Evolutionary conservation across 1,284 basidiomycete species (phyloP).

Genomic region (Spongiforma sp.): DNA sequence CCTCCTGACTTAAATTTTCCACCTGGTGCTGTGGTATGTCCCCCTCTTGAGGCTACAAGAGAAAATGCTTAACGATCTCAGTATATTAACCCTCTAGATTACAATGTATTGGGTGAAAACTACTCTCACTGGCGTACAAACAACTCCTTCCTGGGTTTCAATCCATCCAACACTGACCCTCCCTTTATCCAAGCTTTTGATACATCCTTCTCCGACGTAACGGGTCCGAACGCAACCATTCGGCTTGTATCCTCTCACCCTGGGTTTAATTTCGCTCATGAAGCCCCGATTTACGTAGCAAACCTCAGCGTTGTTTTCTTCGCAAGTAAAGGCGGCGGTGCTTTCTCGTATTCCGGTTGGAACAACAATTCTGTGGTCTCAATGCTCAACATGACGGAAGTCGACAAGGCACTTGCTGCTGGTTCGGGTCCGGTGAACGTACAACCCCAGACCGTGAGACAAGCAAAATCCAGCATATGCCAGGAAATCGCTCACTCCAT

Average conservation of each 20-base stretch:
- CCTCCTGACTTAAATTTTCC: constrained; percentile 11
- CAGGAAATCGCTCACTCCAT: not conserved
- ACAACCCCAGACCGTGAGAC: constrained; percentile 54
- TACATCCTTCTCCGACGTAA: constrained; percentile 58
- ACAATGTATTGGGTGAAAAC: constrained; percentile 49
- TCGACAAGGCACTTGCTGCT: constrained; percentile 44
- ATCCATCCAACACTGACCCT: constrained; percentile 49
- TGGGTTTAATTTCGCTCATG: constrained; percentile 73
- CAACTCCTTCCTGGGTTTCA: constrained; percentile 46
- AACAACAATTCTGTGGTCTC: constrained; percentile 52
- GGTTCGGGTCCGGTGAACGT: constrained; percentile 53
- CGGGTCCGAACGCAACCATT: constrained; percentile 64
- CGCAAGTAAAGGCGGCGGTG: constrained; percentile 50
- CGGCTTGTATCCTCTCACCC: constrained; percentile 60
- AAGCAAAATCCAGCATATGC: not conserved
- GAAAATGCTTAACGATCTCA: constrained; percentile 47
- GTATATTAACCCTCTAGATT: constrained; percentile 48
- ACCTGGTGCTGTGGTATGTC: constrained; percentile 22
- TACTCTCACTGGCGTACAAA: constrained; percentile 40
- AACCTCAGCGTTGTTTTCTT: constrained; percentile 65
- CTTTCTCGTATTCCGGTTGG: constrained; percentile 45
- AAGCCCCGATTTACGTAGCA: constrained; percentile 70
- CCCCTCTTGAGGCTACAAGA: not conserved
- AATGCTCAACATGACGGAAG: constrained; percentile 52
- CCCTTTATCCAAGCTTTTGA: constrained; percentile 79